A percentile compares a stretch with the other conserved stretches of the same genome.
Evolutionary conservation across 352 stramenopile genomes (phyloP).

Genomic region (Aphanomyces euteiches): DNA sequence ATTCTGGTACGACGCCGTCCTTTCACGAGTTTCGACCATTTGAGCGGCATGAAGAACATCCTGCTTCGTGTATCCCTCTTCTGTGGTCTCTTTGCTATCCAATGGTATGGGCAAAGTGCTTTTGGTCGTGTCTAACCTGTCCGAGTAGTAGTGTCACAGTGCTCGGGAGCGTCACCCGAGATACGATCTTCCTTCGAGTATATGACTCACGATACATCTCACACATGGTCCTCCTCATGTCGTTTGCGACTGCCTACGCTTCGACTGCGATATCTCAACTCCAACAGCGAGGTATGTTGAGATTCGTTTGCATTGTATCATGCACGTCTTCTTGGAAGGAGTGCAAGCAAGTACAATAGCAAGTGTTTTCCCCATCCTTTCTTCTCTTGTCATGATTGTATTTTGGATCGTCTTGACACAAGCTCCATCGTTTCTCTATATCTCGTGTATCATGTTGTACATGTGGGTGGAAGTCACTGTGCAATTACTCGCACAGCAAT

Average conservation of each 20-base stretch:
- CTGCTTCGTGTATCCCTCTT: slow-evolving; percentile 67
- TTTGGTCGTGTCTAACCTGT: background rate
- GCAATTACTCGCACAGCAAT: slow-evolving; percentile 77
- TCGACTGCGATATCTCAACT: slow-evolving; percentile 48
- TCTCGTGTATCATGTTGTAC: slow-evolving; percentile 55
- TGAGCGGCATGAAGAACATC: slow-evolving; percentile 10
- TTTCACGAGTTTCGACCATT: background rate
- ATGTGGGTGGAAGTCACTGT: slow-evolving; percentile 73
- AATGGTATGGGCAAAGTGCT: slow-evolving; percentile 38
- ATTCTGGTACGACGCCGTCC: too few species aligned
- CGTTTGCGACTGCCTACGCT: slow-evolving; percentile 65
- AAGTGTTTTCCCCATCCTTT: slow-evolving; percentile 19
- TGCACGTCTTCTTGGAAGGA: background rate
- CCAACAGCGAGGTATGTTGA: slow-evolving; percentile 31
- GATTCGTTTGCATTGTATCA: background rate
- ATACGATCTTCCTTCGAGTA: slow-evolving; percentile 76
- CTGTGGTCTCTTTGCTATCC: slow-evolving; percentile 70
- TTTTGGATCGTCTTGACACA: slow-evolving; percentile 20
- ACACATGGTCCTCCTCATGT: slow-evolving; percentile 64
- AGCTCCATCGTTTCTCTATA: slow-evolving; percentile 5
- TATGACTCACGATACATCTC: slow-evolving; percentile 70
- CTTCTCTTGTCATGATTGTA: slow-evolving; percentile 18
- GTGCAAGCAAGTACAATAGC: slow-evolving; percentile 10
- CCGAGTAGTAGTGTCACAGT: slow-evolving; percentile 49
- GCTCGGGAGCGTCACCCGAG: slow-evolving; percentile 70